phyloP scores from a whole-genome alignment of 2,329 filamentous ascomycete species.

The Coniella vitis region DNA sequence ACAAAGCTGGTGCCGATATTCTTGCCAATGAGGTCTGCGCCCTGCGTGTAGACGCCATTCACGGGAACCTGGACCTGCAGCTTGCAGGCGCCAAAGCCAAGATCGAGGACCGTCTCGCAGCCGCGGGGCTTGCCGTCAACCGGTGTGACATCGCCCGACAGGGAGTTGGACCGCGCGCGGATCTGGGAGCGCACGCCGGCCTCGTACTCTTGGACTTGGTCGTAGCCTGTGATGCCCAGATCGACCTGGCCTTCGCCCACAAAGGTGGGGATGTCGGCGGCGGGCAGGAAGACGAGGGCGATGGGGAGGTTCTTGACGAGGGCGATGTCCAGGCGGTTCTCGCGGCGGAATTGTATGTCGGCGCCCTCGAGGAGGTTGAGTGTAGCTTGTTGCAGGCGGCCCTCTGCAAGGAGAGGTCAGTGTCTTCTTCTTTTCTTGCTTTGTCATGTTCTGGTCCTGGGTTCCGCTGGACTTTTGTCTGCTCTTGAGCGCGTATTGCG shows the following conservation, averaged over 20 bases:
- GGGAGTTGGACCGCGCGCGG: conserved; percentile 34
- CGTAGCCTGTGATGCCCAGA: conserved; percentile 87
- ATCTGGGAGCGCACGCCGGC: conserved; percentile 47
- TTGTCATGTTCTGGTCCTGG: too few relatives aligned
- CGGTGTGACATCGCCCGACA: conserved; percentile 38
- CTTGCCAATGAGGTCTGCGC: conserved; percentile 78
- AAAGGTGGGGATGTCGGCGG: conserved; percentile 94
- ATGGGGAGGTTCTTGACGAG: conserved; percentile 96
- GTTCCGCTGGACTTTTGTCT: too few relatives aligned
- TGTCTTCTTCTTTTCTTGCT: background rate
- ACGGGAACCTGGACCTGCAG: conserved; percentile 95
- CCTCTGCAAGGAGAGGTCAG: conserved; percentile 55
- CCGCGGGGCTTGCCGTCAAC: conserved; percentile 43
- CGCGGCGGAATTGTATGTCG: conserved; percentile 93
- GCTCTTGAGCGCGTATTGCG: too few relatives aligned
- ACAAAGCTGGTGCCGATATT: conserved; percentile 97
- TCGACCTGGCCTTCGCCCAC: conserved; percentile 92
- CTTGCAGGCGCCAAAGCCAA: conserved; percentile 86
- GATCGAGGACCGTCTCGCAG: conserved; percentile 81
- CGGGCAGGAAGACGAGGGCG: conserved; percentile 92
- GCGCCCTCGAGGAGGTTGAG: conserved; percentile 88
- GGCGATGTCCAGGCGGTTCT: conserved; percentile 92
- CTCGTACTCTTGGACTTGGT: conserved; percentile 89
- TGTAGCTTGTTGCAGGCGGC: conserved; percentile 79
- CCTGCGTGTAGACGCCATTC: conserved; percentile 64